Percentiles rank a stretch among this genome's conserved stretches.
These are phyloP conservation scores for Echria macrotheca DNA, from an alignment of 495 filamentous ascomycete species.

Conservation along the genomic window DNA sequence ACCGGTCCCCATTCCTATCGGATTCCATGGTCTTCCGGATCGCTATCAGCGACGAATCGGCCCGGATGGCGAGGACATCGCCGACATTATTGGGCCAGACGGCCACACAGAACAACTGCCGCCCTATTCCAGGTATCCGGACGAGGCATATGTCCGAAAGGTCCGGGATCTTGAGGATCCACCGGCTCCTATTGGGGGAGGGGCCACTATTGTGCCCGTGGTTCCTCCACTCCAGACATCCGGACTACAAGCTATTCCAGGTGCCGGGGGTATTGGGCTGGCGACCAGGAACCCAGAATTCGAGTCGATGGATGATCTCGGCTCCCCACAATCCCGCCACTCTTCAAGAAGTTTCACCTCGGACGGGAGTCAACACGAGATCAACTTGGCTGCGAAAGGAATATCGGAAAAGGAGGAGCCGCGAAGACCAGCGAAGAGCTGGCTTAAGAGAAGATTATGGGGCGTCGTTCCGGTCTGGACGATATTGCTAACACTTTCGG, in stretches of 20 bases:
- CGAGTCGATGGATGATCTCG: conserved; percentile 46
- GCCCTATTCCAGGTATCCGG: conserved; percentile 60
- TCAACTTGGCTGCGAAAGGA: conserved; percentile 33
- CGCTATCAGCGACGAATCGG: conserved; percentile 65
- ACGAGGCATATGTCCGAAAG: conserved; percentile 21
- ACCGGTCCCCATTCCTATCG: conserved; percentile 53
- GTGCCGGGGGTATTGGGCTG: conserved; percentile 48
- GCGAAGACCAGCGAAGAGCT: conserved; percentile 51
- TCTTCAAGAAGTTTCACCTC: conserved; percentile 46
- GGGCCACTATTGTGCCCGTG: conserved; percentile 12
- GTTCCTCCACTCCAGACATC: not conserved
- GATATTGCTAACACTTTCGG: conserved; percentile 47
- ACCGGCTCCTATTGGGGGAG: not conserved
- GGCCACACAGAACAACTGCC: conserved; percentile 87
- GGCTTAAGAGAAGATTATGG: conserved; percentile 54
- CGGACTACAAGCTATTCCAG: conserved; percentile 26
- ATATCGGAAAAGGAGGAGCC: conserved; percentile 38
- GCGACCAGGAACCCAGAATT: conserved; percentile 53
- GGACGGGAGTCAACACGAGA: conserved; percentile 38
- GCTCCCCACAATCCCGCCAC: conserved; percentile 47
- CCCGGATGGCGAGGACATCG: conserved; percentile 77
- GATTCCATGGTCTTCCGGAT: conserved; percentile 62
- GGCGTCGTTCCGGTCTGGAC: conserved; percentile 66
- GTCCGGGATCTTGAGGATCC: conserved; percentile 10
- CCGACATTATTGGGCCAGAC: conserved; percentile 81